Evolutionary conservation across 2,329 filamentous ascomycete genomes (phyloP).

Genomic region (Tympanopsis confertula): DNA sequence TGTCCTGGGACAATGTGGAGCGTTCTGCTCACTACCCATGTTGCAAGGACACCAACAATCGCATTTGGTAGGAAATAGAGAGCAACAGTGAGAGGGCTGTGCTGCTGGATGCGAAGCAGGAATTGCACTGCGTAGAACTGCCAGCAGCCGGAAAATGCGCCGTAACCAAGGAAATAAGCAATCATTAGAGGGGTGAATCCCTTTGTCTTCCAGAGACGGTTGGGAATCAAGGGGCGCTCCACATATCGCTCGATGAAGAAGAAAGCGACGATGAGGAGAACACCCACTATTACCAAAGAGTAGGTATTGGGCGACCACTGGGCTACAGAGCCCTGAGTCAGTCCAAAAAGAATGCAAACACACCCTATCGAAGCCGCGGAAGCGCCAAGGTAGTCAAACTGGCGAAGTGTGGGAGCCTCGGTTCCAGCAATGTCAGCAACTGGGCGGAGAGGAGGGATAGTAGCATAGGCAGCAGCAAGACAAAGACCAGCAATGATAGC

Average conservation of each 20-base stretch:
- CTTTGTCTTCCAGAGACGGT: conserved; percentile 24
- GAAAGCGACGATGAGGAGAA: conserved; percentile 13
- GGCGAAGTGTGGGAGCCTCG: conserved; percentile 14
- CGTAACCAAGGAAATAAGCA: conserved; percentile 28
- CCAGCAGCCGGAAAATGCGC: conserved; percentile 14
- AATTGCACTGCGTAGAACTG: conserved; percentile 25
- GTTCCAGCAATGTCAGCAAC: conserved; percentile 9
- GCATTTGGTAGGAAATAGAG: conserved; percentile 31
- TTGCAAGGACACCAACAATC: conserved; percentile 28
- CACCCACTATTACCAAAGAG: conserved; percentile 15
- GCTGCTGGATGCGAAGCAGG: conserved; percentile 21
- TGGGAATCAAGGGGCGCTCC: conserved; percentile 17
- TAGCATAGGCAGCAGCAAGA: conserved; percentile 21
- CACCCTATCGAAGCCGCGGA: conserved; percentile 17
- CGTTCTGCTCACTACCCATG: conserved; percentile 28
- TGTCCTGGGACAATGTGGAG: conserved; percentile 31
- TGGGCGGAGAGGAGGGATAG: conserved; percentile 23
- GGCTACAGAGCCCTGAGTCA: not conserved
- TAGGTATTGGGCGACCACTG: conserved; percentile 23
- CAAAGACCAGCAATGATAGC: conserved; percentile 23
- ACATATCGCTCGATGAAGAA: conserved; percentile 18
- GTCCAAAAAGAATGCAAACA: conserved; percentile 21
- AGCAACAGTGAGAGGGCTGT: conserved; percentile 23
- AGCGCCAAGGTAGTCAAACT: conserved; percentile 13
- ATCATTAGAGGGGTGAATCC: conserved; percentile 28